Evolutionary conservation across 2,329 filamentous ascomycete genomes (phyloP).

Genomic region (Dothistroma septosporum): DNA sequence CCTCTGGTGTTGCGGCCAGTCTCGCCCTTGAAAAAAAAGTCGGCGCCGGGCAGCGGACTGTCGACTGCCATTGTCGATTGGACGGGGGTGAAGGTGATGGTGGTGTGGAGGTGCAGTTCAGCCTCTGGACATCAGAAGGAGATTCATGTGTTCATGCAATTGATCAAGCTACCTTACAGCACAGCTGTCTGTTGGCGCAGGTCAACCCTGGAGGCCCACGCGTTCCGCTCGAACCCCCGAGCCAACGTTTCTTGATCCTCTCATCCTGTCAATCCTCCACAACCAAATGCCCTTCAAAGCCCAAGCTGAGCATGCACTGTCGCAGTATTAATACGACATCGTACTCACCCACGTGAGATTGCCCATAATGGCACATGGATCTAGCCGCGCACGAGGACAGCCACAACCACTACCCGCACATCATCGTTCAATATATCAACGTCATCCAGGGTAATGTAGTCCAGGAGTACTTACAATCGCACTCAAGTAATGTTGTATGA

Average conservation of each 20-base stretch:
- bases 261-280: too few species aligned
- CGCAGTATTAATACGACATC: too few species aligned
- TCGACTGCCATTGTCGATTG: slow-evolving; percentile 21
- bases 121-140: slow-evolving; percentile 1
- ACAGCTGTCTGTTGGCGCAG: neutral
- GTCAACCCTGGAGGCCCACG: neutral
- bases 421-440: neutral
- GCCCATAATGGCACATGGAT: neutral
- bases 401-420: neutral
- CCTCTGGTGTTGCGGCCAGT: slow-evolving; percentile 78
- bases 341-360: neutral
- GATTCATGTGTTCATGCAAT: neutral
- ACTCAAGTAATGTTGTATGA: neutral
- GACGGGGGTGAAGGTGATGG: slow-evolving; percentile 4
- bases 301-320: too few species aligned
- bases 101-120: neutral
- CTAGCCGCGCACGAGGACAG: neutral
- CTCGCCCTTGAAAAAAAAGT: slow-evolving; percentile 66
- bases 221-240: neutral
- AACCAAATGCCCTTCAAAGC: neutral
- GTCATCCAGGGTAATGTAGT: neutral
- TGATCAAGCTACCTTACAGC: neutral
- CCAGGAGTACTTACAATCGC: neutral
- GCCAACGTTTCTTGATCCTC: too few species aligned
- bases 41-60: slow-evolving; percentile 20